Conservation (phyloP, 495 filamentous ascomycete genomes). For the Aspergillus steynii region DNA sequence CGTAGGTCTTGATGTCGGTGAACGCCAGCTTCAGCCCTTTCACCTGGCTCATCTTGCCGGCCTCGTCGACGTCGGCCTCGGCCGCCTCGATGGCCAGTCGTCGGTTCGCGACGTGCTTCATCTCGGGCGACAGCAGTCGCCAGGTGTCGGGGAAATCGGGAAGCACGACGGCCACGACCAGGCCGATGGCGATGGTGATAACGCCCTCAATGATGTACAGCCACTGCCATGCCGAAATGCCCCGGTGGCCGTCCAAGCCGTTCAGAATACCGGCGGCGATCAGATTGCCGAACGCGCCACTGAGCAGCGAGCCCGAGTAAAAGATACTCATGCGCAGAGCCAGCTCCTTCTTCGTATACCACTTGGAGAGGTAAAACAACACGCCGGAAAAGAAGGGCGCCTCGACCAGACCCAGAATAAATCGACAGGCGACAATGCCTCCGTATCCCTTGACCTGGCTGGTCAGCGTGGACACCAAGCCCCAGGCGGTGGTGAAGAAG, state of each 20-base stretch:
- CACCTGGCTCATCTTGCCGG: conserved; percentile 47
- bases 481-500: conserved; percentile 56
- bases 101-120: conserved; percentile 51
- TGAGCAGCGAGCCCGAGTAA: conserved; percentile 63
- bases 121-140: conserved; percentile 44
- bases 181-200: conserved; percentile 43
- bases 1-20: conserved; percentile 52
- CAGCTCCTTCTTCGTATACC: conserved; percentile 61
- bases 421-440: conserved; percentile 56
- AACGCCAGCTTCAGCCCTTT: conserved; percentile 53
- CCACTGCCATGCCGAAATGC: conserved; percentile 53
- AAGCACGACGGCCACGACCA: conserved; percentile 41
- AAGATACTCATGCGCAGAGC: conserved; percentile 62
- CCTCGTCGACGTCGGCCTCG: conserved; percentile 51
- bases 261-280: conserved; percentile 56
- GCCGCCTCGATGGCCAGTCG: conserved; percentile 49
- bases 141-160: conserved; percentile 54
- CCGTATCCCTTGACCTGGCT: conserved; percentile 52
- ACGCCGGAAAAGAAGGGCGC: conserved; percentile 53
- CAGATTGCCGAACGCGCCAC: conserved; percentile 65
- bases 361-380: conserved; percentile 58
- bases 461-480: conserved; percentile 51
- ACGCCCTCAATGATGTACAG: conserved; percentile 52
- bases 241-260: conserved; percentile 40
- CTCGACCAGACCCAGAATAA: conserved; percentile 53